Conservation (phyloP, 2,329 filamentous ascomycete species). For the Blastomyces percursus region DNA sequence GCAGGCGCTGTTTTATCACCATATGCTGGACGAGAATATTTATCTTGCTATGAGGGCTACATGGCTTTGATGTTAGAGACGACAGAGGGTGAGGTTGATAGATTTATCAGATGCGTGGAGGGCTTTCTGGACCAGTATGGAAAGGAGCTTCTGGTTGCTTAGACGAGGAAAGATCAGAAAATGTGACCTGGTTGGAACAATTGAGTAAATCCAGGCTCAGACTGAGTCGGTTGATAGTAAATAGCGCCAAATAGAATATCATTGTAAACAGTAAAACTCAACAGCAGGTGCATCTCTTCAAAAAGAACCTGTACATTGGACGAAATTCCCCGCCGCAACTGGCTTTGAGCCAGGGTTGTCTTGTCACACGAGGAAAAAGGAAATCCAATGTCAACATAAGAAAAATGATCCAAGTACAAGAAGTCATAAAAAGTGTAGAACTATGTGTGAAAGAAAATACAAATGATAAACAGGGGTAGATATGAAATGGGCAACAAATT, state of each 20-base stretch:
- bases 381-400: background rate
- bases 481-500: background rate
- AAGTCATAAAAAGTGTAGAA: background rate
- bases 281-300: background rate
- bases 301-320: background rate
- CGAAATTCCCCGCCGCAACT: background rate
- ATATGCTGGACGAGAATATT: constrained; percentile 21
- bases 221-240: background rate
- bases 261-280: background rate
- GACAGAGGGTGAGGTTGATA: constrained; percentile 8
- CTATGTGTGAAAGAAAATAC: background rate
- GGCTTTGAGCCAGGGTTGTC: background rate
- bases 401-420: background rate
- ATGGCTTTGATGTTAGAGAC: constrained; percentile 23
- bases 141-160: background rate
- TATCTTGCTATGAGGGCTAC: constrained; percentile 24
- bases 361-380: background rate
- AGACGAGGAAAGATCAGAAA: background rate
- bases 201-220: background rate
- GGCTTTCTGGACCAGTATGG: constrained; percentile 3
- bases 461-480: background rate
- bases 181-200: background rate
- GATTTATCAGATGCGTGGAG: constrained; percentile 1
- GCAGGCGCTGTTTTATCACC: constrained; percentile 21
- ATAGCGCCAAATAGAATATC: background rate